Evolutionary conservation across 768 basidiomycete species (phyloP), one percentile per base, ranked within the genome.

Genomic region (Boletus subparvulus): DNA sequence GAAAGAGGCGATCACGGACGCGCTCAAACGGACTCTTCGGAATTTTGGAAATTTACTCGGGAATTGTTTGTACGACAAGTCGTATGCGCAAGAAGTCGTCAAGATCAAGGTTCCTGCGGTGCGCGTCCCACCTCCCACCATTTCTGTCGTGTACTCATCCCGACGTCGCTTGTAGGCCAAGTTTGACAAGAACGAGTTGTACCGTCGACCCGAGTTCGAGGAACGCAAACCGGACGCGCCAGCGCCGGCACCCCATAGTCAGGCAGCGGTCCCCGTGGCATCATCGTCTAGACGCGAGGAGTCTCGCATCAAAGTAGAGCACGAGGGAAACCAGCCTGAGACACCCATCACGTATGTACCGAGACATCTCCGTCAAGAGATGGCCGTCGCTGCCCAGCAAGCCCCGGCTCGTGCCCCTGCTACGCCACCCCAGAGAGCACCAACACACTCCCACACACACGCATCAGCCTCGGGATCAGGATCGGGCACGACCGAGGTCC

Each of bases 1-100:
- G 80, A 99, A 99, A 64, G 97, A 98, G 69, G 95, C 97, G 2
- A 88, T 98, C 0, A 99, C 97, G 0, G 97, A 99, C 63, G 96
- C 82, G 0, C 75, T 96, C 52, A 99, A 99, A 73, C 86, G 96
- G 33, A 85, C 94, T 1, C 79, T 99, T 10, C 80, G 93, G 26
- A 92, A 86, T 61, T 99, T 98, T 68, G 97, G 97, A 40, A 97
- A 95, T 69, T 76, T 98, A 3, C 78, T 98, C 16, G 97, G 97
- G 1, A 96, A 97, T 65, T 99, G 97, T 72, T 74, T 98, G n/a
- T 98, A 98, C 65, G 97, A 98, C 75, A 97, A 96, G 74, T 72
- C 81, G 7, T 98, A 93, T 70, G 82, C 90, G 0, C 81, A 87
- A 47, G 90, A 95, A 67, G 78, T 99, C 10, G 75, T 83, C 40